phyloP scores from a whole-genome alignment of 768 basidiomycete genomes.

The Nidula microcarpa region DNA sequence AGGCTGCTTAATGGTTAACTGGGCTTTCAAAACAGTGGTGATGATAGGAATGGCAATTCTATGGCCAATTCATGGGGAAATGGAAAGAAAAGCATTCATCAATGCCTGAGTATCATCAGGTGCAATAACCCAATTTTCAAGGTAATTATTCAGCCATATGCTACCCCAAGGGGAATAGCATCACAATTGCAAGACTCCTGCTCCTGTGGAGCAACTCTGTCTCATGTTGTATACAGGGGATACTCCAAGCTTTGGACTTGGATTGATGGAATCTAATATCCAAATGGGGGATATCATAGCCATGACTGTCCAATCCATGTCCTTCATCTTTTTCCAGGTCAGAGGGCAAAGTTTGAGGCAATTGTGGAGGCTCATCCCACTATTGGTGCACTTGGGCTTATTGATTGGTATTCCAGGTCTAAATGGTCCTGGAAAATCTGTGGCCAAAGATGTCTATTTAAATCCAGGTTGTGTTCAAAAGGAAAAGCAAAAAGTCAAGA shows the following conservation, averaged over 20 bases:
- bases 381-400: constrained; percentile 6
- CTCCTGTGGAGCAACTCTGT: neutral
- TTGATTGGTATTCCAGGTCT: constrained; percentile 11
- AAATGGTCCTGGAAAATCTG: constrained; percentile 11
- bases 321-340: constrained; percentile 7
- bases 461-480: constrained; percentile 1
- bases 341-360: constrained; percentile 1
- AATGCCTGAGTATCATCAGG: constrained; percentile 10
- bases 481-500: constrained; percentile 4
- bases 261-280: constrained; percentile 10
- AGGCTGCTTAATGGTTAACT: constrained; percentile 9
- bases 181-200: constrained; percentile 2
- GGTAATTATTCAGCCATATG: constrained; percentile 1
- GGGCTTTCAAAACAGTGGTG: constrained; percentile 11
- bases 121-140: constrained; percentile 5
- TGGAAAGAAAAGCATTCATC: constrained; percentile 3
- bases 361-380: constrained; percentile 3
- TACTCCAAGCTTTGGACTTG: constrained; percentile 4
- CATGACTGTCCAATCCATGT: constrained; percentile 11
- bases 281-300: constrained; percentile 8
- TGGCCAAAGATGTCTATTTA: constrained; percentile 8
- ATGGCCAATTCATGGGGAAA: constrained; percentile 4
- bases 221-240: constrained; percentile 1
- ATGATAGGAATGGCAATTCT: constrained; percentile 6
- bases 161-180: neutral